A percentile compares a stretch with the other conserved stretches of the same genome.
phyloP scores from a whole-genome alignment of 2,329 filamentous ascomycete species.

The Periconia sp. region DNA sequence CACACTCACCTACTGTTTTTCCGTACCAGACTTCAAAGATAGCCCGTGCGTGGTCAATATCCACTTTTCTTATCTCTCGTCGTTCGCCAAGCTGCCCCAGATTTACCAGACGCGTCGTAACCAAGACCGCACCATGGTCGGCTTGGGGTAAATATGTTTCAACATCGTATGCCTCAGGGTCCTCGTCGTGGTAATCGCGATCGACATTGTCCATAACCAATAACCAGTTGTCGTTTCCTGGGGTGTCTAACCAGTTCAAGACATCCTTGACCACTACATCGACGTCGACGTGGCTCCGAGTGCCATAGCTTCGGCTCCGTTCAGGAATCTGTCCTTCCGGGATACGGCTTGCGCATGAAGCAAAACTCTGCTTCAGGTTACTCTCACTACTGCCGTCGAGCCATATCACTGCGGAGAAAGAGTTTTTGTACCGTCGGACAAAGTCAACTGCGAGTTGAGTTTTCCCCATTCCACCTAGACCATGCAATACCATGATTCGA shows the following conservation, averaged over 20 bases:
- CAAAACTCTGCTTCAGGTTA: slow-evolving; percentile 11
- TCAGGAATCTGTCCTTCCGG: slow-evolving; percentile 9
- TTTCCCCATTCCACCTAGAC: slow-evolving; percentile 4
- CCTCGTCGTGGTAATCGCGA: slow-evolving; percentile 4
- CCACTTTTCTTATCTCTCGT: slow-evolving; percentile 4
- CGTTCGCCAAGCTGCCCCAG: slow-evolving; percentile 9
- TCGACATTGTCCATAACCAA: slow-evolving; percentile 14
- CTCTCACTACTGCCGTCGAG: slow-evolving; percentile 3
- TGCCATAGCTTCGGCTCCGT: neutral
- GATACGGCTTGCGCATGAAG: slow-evolving; percentile 8
- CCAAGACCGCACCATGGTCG: slow-evolving; percentile 14
- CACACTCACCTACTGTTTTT: slow-evolving; percentile 1
- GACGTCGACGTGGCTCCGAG: neutral
- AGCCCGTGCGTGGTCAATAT: slow-evolving; percentile 6
- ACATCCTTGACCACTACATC: slow-evolving; percentile 6
- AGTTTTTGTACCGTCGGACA: neutral
- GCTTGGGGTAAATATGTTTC: slow-evolving; percentile 7
- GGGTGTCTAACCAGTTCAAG: slow-evolving; percentile 8
- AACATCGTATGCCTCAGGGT: slow-evolving; percentile 10
- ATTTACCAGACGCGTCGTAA: slow-evolving; percentile 12
- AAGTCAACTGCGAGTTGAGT: slow-evolving; percentile 1
- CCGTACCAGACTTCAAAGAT: slow-evolving; percentile 9
- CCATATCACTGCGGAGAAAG: neutral
- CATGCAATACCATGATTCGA: slow-evolving; percentile 10
- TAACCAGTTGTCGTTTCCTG: slow-evolving; percentile 11